A percentile compares a stretch with the other conserved stretches of the same genome.
phyloP scores from a whole-genome alignment of 306 rosid species.

The Vigna nakashimae region DNA sequence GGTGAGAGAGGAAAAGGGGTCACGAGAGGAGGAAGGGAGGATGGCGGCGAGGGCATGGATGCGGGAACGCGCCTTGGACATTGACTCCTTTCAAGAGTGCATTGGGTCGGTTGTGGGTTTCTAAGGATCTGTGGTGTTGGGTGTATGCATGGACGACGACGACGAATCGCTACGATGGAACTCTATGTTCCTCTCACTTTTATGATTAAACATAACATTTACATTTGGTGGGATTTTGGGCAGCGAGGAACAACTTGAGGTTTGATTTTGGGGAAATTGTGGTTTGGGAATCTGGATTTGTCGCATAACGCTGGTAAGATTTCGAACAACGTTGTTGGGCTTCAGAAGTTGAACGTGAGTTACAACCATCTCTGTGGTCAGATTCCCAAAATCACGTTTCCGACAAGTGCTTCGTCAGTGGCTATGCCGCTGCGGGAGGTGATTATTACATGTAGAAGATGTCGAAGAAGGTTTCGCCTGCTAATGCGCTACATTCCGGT shows the following conservation, averaged over 20 bases:
- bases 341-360: too few relatives aligned
- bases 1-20: constrained; percentile 70
- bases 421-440: constrained; percentile 44
- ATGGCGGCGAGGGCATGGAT: constrained; percentile 80
- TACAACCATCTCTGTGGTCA: too few relatives aligned
- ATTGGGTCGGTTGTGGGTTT: constrained; percentile 62
- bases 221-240: too few relatives aligned
- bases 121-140: constrained; percentile 1
- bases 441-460: constrained; percentile 62
- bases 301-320: too few relatives aligned
- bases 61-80: constrained; percentile 91
- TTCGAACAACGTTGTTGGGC: too few relatives aligned
- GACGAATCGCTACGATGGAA: constrained; percentile 48
- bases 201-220: too few relatives aligned
- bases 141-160: constrained; percentile 38
- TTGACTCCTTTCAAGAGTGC: constrained; percentile 97
- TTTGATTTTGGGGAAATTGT: too few relatives aligned
- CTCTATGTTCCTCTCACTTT: constrained; percentile 52
- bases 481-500: constrained; percentile 42
- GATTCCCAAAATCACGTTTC: too few relatives aligned
- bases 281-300: too few relatives aligned
- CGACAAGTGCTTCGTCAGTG: constrained; percentile 32
- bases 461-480: constrained; percentile 53
- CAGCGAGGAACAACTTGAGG: too few relatives aligned
- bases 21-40: constrained; percentile 49